Percentiles rank a stretch among this genome's conserved stretches.
phyloP scores from a whole-genome alignment of 495 filamentous ascomycete genomes.

The Trichodelitschia bisporula region DNA sequence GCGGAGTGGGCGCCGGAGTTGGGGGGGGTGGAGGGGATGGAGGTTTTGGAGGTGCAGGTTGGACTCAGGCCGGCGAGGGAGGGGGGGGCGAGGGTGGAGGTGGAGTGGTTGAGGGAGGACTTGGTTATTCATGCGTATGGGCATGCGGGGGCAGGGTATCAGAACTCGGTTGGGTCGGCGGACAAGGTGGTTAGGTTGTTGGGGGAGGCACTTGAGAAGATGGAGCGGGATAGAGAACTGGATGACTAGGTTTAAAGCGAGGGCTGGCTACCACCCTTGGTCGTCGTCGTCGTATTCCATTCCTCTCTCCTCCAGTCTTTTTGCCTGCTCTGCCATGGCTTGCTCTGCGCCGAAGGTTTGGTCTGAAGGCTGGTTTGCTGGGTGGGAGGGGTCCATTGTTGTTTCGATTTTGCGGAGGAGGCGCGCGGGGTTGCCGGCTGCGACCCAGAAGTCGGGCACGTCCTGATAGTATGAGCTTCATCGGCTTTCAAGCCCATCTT shows the following conservation, averaged over 20 bases:
- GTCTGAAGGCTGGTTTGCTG: too few relatives aligned
- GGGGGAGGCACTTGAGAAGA: neutral
- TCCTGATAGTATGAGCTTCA: too few relatives aligned
- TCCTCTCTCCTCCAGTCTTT: too few relatives aligned
- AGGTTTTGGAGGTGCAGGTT: conserved; percentile 16
- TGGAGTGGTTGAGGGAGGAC: conserved; percentile 4
- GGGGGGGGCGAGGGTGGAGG: conserved; percentile 15
- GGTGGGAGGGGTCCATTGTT: too few relatives aligned
- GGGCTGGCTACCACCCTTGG: too few relatives aligned
- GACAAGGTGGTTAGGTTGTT: conserved; percentile 10
- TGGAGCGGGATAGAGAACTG: neutral
- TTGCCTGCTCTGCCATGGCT: too few relatives aligned
- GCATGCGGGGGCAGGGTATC: conserved; percentile 15
- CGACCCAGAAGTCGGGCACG: conserved; percentile 14
- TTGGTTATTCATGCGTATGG: conserved; percentile 12
- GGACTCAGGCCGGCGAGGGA: conserved; percentile 17
- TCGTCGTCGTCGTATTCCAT: too few relatives aligned
- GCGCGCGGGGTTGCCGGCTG: conserved; percentile 17
- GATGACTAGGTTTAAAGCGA: too few relatives aligned
- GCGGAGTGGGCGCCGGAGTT: conserved; percentile 15
- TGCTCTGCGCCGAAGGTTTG: too few relatives aligned
- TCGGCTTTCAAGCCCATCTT: conserved; percentile 1
- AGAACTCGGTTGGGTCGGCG: conserved; percentile 12
- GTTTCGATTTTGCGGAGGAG: conserved; percentile 11
- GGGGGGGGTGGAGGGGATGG: conserved; percentile 10